Base-by-base conservation (phyloP, 2,329 filamentous ascomycete species). In the Fusarium sp. region DNA sequence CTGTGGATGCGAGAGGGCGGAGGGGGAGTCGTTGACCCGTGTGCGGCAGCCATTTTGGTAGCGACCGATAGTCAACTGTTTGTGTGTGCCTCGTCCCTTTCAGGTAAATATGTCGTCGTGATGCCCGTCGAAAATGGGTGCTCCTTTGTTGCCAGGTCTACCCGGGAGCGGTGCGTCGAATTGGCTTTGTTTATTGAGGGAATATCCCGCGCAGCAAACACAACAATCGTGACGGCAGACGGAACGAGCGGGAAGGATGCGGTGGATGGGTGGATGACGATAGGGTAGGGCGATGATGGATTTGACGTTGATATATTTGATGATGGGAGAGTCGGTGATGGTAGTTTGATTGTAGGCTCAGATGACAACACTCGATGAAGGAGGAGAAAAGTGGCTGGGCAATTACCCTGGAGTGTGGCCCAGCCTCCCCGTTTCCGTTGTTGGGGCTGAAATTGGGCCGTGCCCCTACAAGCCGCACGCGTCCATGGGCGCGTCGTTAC, bases 1-100 rank as follows among this genome's bases (percentile, higher is more conserved):
- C 92, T 94, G 80, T 86, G 90, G 71, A 93, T 83, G 73, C 85
- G 84, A 48, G 85, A 82, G 41, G 89, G 86, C 72, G 90, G 91
- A 60, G 92, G 89, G 74, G 92, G 92, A 50, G 92, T 93, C 62
- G 85, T 82, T 64, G 88, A 77, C 65, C 76, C 72, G 48, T 74
- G 75, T 62, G 67, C 68, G 60, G 76, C 75, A 57, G 76, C 76
- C 81, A 83, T 83, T 10, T 62, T 80, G 76, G 61, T 43, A 50
- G 54, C 30, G 57, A 43, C 48, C 11, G 48, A 6, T 34, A 59
- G 48, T 73, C 75, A 27, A 50, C 16, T 56, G 20, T 59, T 62
- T 68, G 16, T 25, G 52, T 30, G 54, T 61, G 56, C 48, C 68
- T 48, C 18, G 48, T 54, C 18, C 48, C 11, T 20, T 14, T 70